phyloP scores from a whole-genome alignment of 495 filamentous ascomycete genomes.

The Hypoxylon fragiforme region DNA sequence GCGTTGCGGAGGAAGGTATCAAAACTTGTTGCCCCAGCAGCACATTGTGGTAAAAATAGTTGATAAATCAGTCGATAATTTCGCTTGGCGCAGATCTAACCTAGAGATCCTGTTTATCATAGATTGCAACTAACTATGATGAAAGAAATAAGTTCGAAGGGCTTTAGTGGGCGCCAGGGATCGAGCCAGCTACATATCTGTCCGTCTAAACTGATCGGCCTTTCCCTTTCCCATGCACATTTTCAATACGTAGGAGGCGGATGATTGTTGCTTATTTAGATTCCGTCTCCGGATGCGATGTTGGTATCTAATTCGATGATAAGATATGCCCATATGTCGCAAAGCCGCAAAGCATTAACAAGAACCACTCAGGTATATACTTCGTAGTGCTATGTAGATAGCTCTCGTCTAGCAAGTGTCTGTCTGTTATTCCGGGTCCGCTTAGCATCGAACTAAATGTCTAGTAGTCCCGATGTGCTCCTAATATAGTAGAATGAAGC shows the following conservation, averaged over 20 bases:
- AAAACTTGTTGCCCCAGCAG: slow-evolving; percentile 14
- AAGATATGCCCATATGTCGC: no score
- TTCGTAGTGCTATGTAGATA: no score
- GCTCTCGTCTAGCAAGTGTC: background rate
- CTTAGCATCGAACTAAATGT: background rate
- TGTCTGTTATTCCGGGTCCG: background rate
- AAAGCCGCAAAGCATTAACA: no score
- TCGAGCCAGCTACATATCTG: background rate
- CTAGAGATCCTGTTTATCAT: slow-evolving; percentile 14
- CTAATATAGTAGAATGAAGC: slow-evolving; percentile 3
- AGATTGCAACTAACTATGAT: slow-evolving; percentile 15
- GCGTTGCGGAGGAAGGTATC: slow-evolving; percentile 1
- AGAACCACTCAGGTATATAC: no score
- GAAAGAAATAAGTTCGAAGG: slow-evolving; percentile 13
- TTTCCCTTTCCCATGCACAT: slow-evolving; percentile 1
- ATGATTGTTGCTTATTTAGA: slow-evolving; percentile 6
- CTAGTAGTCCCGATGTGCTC: no score
- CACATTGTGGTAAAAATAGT: background rate
- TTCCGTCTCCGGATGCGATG: background rate
- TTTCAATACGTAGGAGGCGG: background rate
- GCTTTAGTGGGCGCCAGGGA: slow-evolving; percentile 1
- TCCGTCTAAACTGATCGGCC: slow-evolving; percentile 12
- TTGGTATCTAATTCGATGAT: slow-evolving; percentile 3
- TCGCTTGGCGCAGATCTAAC: slow-evolving; percentile 23
- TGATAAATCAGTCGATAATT: slow-evolving; percentile 9